Evolutionary conservation across 345 rosid genomes (phyloP).

Genomic region (Turritis glabra): DNA sequence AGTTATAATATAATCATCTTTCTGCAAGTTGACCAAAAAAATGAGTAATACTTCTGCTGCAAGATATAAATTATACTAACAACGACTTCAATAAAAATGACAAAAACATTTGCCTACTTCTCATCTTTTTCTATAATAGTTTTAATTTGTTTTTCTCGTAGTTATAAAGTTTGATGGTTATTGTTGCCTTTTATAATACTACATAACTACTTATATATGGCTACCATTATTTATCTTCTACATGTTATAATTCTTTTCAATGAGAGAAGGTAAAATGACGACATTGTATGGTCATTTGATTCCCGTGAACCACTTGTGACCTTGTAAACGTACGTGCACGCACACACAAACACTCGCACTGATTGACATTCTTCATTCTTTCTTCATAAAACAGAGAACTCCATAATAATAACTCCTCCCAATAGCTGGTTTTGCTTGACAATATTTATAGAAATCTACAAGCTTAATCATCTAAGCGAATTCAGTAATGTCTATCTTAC

Average conservation of each 20-base stretch:
- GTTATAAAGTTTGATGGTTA: background rate
- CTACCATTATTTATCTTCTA: background rate
- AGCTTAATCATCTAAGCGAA: background rate
- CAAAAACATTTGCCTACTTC: background rate
- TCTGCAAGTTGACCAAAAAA: background rate
- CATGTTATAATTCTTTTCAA: background rate
- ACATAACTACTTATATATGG: background rate
- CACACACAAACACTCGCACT: slow-evolving; percentile 11
- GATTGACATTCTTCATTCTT: slow-evolving; percentile 16
- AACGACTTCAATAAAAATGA: background rate
- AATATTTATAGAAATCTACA: background rate
- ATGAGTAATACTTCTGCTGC: background rate
- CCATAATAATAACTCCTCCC: background rate
- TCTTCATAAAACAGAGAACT: background rate
- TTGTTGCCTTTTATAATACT: background rate
- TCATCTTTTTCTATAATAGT: background rate
- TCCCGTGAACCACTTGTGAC: slow-evolving; percentile 27
- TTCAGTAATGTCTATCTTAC: slow-evolving; percentile 35
- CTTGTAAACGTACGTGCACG: slow-evolving; percentile 33
- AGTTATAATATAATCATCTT: background rate
- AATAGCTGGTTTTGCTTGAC: background rate
- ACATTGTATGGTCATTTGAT: slow-evolving; percentile 25
- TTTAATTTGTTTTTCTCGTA: background rate
- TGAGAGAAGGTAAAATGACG: slow-evolving; percentile 14
- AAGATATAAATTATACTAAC: background rate